Evolutionary conservation across 2,329 filamentous ascomycete genomes (phyloP), one percentile per base, ranked within the genome.

Genomic region (Microdochium trichocladiopsis): DNA sequence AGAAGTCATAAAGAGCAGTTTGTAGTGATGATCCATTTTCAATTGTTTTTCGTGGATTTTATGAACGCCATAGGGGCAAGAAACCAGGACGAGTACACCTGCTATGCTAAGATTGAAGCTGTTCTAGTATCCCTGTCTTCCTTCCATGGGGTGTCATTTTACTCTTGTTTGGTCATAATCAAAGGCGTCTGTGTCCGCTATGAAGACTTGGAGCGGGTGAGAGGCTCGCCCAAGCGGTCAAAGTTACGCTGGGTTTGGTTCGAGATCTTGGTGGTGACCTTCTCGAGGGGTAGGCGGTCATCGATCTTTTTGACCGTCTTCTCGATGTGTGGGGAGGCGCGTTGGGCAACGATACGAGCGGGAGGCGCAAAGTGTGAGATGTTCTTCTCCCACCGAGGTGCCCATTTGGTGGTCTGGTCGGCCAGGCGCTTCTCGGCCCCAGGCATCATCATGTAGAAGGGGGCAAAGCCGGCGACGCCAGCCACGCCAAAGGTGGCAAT

Each of bases 331-430:
- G 41, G 41, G 5, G 41, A 22, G 41, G 41, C 41, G 41, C 74
- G 71, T 57, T 76, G 74, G 41, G 78, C 71, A 50, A 73, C 67
- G 21, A 68, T 67, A 64, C 76, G 71, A 25, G 73, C 71, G 16
- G 74, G 73, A n/a, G 69, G 66, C 9, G 70, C 67, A 63, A 82
- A 76, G 69, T 75, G 77, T 56, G 68, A 74, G 61, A 82, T 74
- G 66, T 80, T 81, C 51, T 73, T 71, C 66, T 83, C 79, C 80
- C 80, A 83, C 52, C 77, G 74, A 18, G 79, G 78, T 3, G 79
- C 80, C 80, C 80, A 83, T 60, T 76, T 75, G 53, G 71, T 69
- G 3, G 80, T 83, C 64, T 81, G 78, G 23, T 67, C 66, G 51
- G 77, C 73, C 33, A 83, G 63, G 45, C 73, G 73, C 63, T 82